Base-by-base conservation (phyloP, 78 protist species). In the Dictyostelium intermedium region DNA sequence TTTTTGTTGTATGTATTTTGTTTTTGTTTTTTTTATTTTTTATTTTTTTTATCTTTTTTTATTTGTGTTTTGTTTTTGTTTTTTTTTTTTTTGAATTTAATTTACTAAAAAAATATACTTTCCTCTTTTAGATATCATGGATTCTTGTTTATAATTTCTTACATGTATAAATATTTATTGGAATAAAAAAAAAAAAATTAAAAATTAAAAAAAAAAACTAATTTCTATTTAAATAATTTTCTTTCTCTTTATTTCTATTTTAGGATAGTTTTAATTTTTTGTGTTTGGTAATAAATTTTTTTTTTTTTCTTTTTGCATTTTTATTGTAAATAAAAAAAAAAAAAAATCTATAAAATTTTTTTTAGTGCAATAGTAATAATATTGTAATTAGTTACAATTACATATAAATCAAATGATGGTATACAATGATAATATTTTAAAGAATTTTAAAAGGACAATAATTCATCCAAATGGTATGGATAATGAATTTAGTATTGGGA, bases 71-170 rank as follows among this genome's bases (percentile, higher is more conserved):
- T n/a, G n/a, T n/a, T n/a, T n/a, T n/a, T n/a, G n/a, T n/a, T n/a
- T 39, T 39, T 39, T 39, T 39, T 39, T 39, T 39, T 39, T 39
- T 39, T 39, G 43, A n/a, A n/a, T 39, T 39, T 4, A 39, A 39
- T 39, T 39, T 39, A 39, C 43, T 39, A 39, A 39, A 35, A 78
- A 39, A 23, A 27, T 20, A 18, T 3, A 11, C 30, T 85, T 47
- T n/a, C 30, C 30, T 43, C 53, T 78, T 82, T 20, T 79, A 87
- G 93, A 45, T 87, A 3, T 79, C 93, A 14, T 87, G 93, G 93
- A 79, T 87, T 43, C 37, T 87, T 14, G 43, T 69, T 39, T 87
- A 39, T 66, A 87, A 87, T 76, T 35, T 76, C 3, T 73, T 76
- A 32, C 60, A 85, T 53, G 73, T 74, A 53, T 85, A 85, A 85